Conservation (phyloP, 192 early-diverging fungal genomes). For the Piromyces sp. region DNA sequence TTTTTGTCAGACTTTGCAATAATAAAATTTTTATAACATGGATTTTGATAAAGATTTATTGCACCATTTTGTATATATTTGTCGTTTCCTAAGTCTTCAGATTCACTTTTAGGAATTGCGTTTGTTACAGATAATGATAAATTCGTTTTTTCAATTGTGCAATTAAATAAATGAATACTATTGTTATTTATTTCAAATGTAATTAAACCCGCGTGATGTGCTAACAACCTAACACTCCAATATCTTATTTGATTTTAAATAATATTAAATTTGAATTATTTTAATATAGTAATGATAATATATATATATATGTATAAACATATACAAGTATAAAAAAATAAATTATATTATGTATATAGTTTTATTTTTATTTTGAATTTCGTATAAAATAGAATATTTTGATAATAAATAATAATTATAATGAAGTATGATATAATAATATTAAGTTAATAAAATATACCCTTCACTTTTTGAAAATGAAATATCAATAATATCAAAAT, state of each 20-base stretch:
- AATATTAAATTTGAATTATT: neutral
- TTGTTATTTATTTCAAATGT: neutral
- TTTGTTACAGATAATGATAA: neutral
- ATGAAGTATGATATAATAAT: too few species aligned
- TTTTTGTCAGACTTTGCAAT: neutral
- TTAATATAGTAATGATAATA: neutral
- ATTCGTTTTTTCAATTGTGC: neutral
- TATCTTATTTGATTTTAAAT: neutral
- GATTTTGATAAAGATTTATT: neutral
- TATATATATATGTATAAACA: neutral
- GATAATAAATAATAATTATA: too few species aligned
- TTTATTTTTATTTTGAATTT: too few species aligned
- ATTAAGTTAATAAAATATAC: too few species aligned
- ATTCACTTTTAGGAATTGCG: neutral
- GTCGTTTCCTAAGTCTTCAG: neutral
- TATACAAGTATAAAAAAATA: too few species aligned
- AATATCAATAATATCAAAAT: neutral
- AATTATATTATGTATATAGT: too few species aligned
- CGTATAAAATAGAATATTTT: too few species aligned
- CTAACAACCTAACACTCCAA: neutral
- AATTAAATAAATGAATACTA: neutral
- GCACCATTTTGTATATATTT: neutral
- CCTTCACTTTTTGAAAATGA: neutral
- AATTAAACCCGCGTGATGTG: neutral
- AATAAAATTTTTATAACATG: neutral